Evolutionary conservation across 345 rosid genomes (phyloP).

Genomic region (Aegle marmelos): DNA sequence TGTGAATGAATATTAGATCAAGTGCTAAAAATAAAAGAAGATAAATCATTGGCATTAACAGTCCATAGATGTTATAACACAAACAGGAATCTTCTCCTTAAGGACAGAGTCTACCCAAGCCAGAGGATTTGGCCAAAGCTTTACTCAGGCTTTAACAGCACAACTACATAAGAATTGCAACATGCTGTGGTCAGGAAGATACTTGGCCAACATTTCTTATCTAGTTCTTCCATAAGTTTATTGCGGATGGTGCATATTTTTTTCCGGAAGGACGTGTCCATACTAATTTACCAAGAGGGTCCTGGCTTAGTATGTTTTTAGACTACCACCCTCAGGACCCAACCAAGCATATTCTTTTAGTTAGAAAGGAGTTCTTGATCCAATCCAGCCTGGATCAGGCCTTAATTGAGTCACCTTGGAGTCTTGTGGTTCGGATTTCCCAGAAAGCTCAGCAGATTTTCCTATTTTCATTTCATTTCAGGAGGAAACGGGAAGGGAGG

Average conservation of each 20-base stretch:
- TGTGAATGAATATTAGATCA: background rate
- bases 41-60: background rate
- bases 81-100: background rate
- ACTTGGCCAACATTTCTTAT: background rate
- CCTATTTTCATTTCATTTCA: background rate
- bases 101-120: background rate
- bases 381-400: slow-evolving; percentile 2
- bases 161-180: background rate
- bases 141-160: background rate
- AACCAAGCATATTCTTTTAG: background rate
- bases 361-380: background rate
- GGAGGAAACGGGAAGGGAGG: background rate
- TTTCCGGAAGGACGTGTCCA: background rate
- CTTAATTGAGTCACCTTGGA: background rate
- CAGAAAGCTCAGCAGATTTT: slow-evolving; percentile 1
- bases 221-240: background rate
- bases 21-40: slow-evolving; percentile 4
- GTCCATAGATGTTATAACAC: background rate
- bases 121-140: background rate
- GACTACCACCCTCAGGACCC: background rate
- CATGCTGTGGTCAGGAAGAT: slow-evolving; percentile 4
- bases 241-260: background rate
- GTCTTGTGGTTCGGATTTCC: background rate
- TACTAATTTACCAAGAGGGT: background rate
- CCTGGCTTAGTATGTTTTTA: too few relatives aligned